These are phyloP conservation scores for Saturnispora galanensis DNA, from an alignment of 805 yeast species.

Conservation along the genomic window DNA sequence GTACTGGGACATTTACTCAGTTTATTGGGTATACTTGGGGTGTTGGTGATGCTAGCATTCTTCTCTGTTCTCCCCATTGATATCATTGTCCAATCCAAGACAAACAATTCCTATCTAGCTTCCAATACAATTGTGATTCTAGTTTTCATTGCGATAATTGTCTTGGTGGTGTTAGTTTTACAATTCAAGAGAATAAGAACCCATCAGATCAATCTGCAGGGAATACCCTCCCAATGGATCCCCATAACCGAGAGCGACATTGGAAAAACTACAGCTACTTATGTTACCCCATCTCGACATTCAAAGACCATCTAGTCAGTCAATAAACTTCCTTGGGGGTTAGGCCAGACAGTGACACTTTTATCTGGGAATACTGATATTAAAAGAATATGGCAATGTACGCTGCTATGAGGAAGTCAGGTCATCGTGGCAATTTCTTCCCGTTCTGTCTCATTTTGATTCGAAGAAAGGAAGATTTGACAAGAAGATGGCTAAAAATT, in stretches of 20 bases:
- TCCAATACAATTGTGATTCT: constrained; percentile 75
- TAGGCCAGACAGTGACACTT: constrained; percentile 14
- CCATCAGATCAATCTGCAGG: constrained; percentile 50
- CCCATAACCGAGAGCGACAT: constrained; percentile 56
- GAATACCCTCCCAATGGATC: constrained; percentile 70
- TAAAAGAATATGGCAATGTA: constrained; percentile 49
- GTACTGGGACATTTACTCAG: background rate
- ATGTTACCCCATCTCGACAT: constrained; percentile 46
- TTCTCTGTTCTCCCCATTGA: constrained; percentile 72
- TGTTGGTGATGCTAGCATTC: constrained; percentile 42
- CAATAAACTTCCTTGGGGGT: constrained; percentile 55
- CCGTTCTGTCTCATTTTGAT: constrained; percentile 43
- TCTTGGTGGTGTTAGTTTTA: constrained; percentile 38
- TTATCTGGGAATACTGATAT: constrained; percentile 43
- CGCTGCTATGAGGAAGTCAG: constrained; percentile 49
- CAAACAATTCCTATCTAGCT: constrained; percentile 45
- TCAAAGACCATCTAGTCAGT: constrained; percentile 44
- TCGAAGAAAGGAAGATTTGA: constrained; percentile 26
- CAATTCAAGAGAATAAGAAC: constrained; percentile 52
- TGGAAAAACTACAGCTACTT: constrained; percentile 34
- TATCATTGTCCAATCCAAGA: constrained; percentile 51
- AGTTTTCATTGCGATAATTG: constrained; percentile 55
- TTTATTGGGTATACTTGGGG: background rate
- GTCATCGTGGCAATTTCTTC: constrained; percentile 67
- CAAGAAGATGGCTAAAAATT: background rate